A percentile compares a stretch with the other conserved stretches of the same genome.
These are phyloP conservation scores for Primulina tabacum DNA, from an alignment of 257 asterid species.

Conservation along the genomic window DNA sequence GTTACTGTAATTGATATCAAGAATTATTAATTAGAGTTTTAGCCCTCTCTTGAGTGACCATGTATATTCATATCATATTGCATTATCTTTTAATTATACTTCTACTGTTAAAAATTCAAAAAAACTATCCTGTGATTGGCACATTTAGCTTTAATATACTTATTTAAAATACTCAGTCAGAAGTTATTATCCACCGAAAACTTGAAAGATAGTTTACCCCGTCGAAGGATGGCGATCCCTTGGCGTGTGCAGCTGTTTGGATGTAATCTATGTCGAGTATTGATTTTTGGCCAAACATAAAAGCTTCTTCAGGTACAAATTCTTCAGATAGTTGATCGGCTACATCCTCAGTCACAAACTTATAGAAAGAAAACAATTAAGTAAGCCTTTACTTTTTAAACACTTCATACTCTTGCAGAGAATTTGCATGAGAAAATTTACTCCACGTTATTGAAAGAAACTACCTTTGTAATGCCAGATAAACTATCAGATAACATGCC, in stretches of 20 bases:
- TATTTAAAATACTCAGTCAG: neutral
- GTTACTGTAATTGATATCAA: no score
- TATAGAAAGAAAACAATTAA: conserved; percentile 20
- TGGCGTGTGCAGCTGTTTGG: conserved; percentile 48
- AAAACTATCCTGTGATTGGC: neutral
- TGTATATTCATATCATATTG: no score
- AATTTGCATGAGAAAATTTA: neutral
- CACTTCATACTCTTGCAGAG: neutral
- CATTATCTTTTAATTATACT: no score
- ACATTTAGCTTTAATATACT: neutral
- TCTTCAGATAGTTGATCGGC: conserved; percentile 67
- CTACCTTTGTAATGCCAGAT: conserved; percentile 64
- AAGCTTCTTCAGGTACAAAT: conserved; percentile 80
- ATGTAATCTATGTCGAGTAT: conserved; percentile 56
- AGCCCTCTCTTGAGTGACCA: no score
- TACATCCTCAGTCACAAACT: conserved; percentile 70
- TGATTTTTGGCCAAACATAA: conserved; percentile 71
- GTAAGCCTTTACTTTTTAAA: neutral
- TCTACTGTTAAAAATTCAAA: no score
- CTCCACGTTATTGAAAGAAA: conserved; percentile 8
- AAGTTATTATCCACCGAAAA: neutral
- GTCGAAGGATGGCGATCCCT: conserved; percentile 72
- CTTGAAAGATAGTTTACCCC: conserved; percentile 50
- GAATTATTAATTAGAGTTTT: no score
- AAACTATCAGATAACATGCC: conserved; percentile 53